Evolutionary conservation across 306 rosid genomes (phyloP), one percentile per base, ranked within the genome.

Genomic region (Cucurbita argyrosperma): DNA sequence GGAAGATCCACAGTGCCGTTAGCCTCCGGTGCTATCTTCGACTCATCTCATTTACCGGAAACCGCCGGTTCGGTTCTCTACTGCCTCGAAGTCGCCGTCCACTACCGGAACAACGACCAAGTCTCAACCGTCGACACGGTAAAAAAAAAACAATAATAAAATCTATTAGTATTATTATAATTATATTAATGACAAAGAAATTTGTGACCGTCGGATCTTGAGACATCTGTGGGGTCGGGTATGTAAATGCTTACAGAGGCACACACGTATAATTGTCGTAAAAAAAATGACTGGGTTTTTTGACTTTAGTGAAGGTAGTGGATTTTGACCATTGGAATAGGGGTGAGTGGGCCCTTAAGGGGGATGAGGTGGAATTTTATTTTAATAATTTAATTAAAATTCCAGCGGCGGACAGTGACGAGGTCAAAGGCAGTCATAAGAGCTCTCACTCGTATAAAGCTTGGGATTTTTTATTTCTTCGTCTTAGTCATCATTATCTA

Each of bases 61-160:
- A 69, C 70, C 1, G 83, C 92, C 12, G 92, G 96, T 18, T 82
- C 92, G 8, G 92, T 95, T 51, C 90, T 91, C 61, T 95, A 95
- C 73, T 95, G 99, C 73, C 84, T 95, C 23, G 99, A 95, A 76
- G 84, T 91, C 3, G 99, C 91, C 18, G 88, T 85, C 75, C 91
- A 95, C 72, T 87, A 84, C 74, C 76, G 82, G 53, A 56, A 79
- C 69, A 10, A 82, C 5, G 89, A 77, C 78, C 83, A 15, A 54
- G 82, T 67, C 61, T 80, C 96, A 1, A 51, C 66, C n/a, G 84
- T 91, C 47, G 80, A 95, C 42, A 79, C 16, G 99, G 99, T 91
- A 88, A 87, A 63, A 35, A 63, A 35, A 35, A 30, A 4, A 59
- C 2, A 12, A 43, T 76, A 55, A 38, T 47, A 52, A 43, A 8